phyloP scores from a whole-genome alignment of 164 flowering plant genomes.

The Protea cynaroides region DNA sequence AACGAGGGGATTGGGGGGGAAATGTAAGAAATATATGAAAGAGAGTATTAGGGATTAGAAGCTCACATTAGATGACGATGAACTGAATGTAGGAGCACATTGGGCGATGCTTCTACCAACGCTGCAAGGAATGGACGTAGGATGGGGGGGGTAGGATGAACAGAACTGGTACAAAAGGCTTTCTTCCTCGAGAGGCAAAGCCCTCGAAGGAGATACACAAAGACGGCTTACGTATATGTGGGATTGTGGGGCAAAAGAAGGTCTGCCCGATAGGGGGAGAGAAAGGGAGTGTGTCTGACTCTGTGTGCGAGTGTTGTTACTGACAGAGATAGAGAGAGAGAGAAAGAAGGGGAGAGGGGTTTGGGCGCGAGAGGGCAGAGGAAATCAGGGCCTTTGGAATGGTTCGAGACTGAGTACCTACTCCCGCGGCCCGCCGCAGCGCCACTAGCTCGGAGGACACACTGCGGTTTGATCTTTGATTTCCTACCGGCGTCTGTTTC shows the following conservation, averaged over 20 bases:
- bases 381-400: neutral
- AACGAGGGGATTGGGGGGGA: neutral
- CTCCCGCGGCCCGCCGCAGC: neutral
- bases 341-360: neutral
- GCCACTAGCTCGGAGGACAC: no score
- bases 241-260: no score
- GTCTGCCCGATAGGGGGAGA: no score
- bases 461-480: no score
- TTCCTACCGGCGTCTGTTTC: no score
- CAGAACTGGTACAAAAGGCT: no score
- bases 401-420: neutral
- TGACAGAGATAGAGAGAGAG: no score
- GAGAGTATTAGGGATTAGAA: constrained; percentile 1
- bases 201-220: no score
- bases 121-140: constrained; percentile 2
- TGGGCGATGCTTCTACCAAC: neutral
- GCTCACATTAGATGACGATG: constrained; percentile 6
- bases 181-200: no score
- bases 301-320: no score
- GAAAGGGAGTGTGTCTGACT: no score
- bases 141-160: neutral
- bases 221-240: no score
- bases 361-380: neutral
- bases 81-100: neutral
- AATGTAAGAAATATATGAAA: neutral